Conservation (phyloP, 2,329 filamentous ascomycete genomes). For the Colletotrichum viniferum region DNA sequence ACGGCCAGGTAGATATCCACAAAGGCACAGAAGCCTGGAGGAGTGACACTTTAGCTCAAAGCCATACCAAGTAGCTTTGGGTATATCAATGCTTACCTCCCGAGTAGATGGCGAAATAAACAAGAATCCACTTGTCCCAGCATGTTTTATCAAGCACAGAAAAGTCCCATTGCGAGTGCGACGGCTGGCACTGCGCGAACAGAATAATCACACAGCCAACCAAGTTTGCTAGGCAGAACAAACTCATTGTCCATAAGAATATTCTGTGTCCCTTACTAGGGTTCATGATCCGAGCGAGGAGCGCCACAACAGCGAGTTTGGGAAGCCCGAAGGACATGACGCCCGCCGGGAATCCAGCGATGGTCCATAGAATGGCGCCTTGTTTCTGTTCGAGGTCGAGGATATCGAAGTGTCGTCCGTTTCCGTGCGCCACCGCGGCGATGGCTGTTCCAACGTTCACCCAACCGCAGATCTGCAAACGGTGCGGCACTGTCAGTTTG, state of each 20-base stretch:
- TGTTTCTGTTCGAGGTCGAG: slow-evolving; percentile 32
- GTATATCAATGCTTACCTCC: slow-evolving; percentile 34
- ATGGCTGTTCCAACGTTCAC: slow-evolving; percentile 37
- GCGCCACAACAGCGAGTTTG: slow-evolving; percentile 44
- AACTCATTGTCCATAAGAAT: slow-evolving; percentile 40
- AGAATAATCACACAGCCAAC: slow-evolving; percentile 41
- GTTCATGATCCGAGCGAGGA: slow-evolving; percentile 42
- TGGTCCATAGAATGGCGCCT: slow-evolving; percentile 37
- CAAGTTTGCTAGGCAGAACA: slow-evolving; percentile 32
- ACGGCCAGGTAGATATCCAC: slow-evolving; percentile 47
- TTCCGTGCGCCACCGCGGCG: slow-evolving; percentile 39
- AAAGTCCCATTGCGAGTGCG: slow-evolving; percentile 42
- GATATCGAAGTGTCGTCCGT: slow-evolving; percentile 40
- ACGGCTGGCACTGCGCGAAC: slow-evolving; percentile 46
- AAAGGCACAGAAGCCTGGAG: slow-evolving; percentile 34
- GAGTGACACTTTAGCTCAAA: not conserved
- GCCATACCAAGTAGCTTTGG: not conserved
- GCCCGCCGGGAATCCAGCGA: slow-evolving; percentile 39
- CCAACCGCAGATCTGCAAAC: slow-evolving; percentile 34
- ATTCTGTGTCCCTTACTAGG: slow-evolving; percentile 34
- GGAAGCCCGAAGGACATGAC: slow-evolving; percentile 43
- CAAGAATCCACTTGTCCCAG: slow-evolving; percentile 36
- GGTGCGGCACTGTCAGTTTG: not conserved
- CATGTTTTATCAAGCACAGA: slow-evolving; percentile 33
- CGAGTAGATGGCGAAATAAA: slow-evolving; percentile 43